Conservation (phyloP, 768 basidiomycete genomes). For the Mycena sanguinolenta region DNA sequence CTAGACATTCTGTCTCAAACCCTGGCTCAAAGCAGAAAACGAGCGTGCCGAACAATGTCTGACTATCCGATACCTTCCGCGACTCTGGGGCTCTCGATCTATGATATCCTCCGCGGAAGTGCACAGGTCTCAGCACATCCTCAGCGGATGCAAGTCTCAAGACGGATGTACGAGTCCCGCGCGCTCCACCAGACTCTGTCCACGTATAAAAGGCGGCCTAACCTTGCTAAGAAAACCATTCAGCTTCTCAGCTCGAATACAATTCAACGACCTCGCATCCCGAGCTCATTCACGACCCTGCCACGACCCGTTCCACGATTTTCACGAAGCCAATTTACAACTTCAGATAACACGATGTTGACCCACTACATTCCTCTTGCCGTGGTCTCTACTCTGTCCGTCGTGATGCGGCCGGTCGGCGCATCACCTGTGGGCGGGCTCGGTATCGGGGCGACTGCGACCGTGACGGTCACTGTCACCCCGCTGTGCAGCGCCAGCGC, state of each 20-base stretch:
- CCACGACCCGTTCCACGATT: background rate
- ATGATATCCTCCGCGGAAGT: too few relatives aligned
- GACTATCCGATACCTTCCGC: too few relatives aligned
- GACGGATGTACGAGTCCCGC: conserved; percentile 5
- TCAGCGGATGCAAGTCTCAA: conserved; percentile 16
- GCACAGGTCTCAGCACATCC: background rate
- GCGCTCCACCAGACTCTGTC: conserved; percentile 4
- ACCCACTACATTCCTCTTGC: conserved; percentile 18
- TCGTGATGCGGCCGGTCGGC: conserved; percentile 15
- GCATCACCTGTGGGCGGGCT: background rate
- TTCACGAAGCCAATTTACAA: background rate
- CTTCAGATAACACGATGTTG: conserved; percentile 22
- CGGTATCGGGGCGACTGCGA: background rate
- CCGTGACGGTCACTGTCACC: conserved; percentile 20
- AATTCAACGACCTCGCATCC: too few relatives aligned
- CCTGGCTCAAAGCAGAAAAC: too few relatives aligned
- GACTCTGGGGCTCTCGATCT: background rate
- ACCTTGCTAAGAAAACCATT: conserved; percentile 8
- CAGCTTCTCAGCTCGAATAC: conserved; percentile 8
- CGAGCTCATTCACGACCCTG: conserved; percentile 1
- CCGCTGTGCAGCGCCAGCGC: conserved; percentile 2
- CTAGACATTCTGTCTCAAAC: too few relatives aligned
- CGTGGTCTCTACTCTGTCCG: conserved; percentile 4
- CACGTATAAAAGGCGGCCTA: conserved; percentile 4
- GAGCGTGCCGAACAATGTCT: too few relatives aligned